Conservation (phyloP, 805 yeast species). For the Myxozyma lipomycoides region DNA sequence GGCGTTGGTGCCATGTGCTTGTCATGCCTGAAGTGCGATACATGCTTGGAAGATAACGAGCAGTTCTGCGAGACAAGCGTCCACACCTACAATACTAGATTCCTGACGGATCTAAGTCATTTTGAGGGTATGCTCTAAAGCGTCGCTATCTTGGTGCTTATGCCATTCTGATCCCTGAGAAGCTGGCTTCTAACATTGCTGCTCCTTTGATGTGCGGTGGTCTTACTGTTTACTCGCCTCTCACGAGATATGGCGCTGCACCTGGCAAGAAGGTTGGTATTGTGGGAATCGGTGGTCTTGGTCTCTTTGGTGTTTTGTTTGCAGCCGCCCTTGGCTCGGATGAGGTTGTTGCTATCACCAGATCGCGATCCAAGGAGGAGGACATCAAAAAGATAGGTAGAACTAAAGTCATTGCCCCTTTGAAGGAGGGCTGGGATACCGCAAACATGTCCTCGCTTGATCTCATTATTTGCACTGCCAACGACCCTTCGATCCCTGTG, state of each 20-base stretch:
- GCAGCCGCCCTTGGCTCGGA: conserved; percentile 61
- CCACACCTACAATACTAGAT: conserved; percentile 49
- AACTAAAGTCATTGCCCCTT: conserved; percentile 49
- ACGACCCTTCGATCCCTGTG: conserved; percentile 40
- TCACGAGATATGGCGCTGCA: conserved; percentile 45
- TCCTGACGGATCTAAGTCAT: conserved; percentile 18
- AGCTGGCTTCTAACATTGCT: conserved; percentile 47
- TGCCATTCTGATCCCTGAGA: conserved; percentile 59
- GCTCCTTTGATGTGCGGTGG: conserved; percentile 79
- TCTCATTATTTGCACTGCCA: conserved; percentile 50
- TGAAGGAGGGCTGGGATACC: conserved; percentile 38
- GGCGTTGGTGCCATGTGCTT: conserved; percentile 71
- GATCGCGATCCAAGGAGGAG: conserved; percentile 47
- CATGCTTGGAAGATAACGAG: conserved; percentile 54
- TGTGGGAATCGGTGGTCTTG: conserved; percentile 63
- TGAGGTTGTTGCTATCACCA: conserved; percentile 51
- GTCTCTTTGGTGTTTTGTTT: conserved; percentile 57
- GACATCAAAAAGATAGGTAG: conserved; percentile 55
- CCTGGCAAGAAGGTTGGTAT: conserved; percentile 53
- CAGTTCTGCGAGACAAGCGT: conserved; percentile 49
- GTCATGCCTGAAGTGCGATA: conserved; percentile 57
- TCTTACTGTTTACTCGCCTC: conserved; percentile 63
- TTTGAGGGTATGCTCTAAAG: conserved; percentile 65
- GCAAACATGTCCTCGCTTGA: conserved; percentile 41
- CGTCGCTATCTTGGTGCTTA: conserved; percentile 54